These are phyloP conservation scores for Microbotryum scabiosae DNA, from an alignment of 1,284 basidiomycete species.

Conservation along the genomic window DNA sequence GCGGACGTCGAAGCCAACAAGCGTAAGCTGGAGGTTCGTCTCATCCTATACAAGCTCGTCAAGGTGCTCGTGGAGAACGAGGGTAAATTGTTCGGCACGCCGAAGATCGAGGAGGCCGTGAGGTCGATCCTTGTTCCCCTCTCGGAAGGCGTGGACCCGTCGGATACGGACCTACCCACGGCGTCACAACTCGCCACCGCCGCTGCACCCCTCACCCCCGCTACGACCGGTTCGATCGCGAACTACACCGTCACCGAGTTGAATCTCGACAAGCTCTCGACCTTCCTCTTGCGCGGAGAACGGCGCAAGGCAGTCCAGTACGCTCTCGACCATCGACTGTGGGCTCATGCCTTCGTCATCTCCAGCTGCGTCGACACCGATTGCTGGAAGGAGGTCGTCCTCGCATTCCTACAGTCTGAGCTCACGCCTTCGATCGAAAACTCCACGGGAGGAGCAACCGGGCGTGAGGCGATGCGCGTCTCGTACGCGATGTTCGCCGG, in stretches of 20 bases:
- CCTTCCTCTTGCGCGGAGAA: conserved; percentile 70
- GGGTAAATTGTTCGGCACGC: conserved; percentile 55
- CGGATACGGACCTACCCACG: conserved; percentile 16
- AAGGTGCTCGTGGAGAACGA: conserved; percentile 77
- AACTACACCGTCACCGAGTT: conserved; percentile 48
- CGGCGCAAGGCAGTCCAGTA: conserved; percentile 78
- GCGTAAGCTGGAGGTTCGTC: conserved; percentile 62
- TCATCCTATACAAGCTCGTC: conserved; percentile 64
- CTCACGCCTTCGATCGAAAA: conserved; percentile 45
- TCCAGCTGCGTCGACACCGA: conserved; percentile 88
- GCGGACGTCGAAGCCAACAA: conserved; percentile 44
- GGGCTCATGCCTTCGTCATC: conserved; percentile 94
- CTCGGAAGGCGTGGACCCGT: not conserved
- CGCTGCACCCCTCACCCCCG: not conserved
- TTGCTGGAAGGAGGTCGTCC: conserved; percentile 75
- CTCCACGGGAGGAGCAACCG: conserved; percentile 39
- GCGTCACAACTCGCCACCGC: conserved; percentile 27
- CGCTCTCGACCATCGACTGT: conserved; percentile 78
- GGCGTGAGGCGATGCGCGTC: conserved; percentile 64
- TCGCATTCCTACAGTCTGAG: conserved; percentile 75
- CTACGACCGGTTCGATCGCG: conserved; percentile 34
- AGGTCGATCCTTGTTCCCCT: conserved; percentile 56
- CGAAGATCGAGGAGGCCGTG: conserved; percentile 59
- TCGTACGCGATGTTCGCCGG: conserved; percentile 83
- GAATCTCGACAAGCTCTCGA: conserved; percentile 67